phyloP scores from a whole-genome alignment of 768 basidiomycete genomes.

The Termitomyces sp. region DNA sequence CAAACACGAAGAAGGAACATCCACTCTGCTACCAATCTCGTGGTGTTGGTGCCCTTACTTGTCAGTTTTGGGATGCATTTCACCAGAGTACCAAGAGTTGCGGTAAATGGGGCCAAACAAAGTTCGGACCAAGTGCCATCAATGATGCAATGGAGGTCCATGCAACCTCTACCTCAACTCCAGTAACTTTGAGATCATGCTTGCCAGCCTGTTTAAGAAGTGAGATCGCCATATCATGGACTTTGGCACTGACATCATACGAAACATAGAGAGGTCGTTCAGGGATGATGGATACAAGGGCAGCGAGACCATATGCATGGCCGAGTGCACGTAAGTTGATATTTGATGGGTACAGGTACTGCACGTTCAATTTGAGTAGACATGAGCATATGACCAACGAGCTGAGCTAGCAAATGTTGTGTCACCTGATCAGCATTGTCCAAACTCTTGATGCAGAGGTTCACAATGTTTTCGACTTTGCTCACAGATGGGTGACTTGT shows the following conservation, averaged over 20 bases:
- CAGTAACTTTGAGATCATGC: slow-evolving; percentile 81
- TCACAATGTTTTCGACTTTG: slow-evolving; percentile 78
- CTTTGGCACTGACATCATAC: slow-evolving; percentile 87
- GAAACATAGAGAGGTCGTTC: slow-evolving; percentile 91
- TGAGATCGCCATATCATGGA: slow-evolving; percentile 89
- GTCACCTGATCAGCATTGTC: slow-evolving; percentile 85
- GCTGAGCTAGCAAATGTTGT: slow-evolving; percentile 72
- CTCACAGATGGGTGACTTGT: slow-evolving; percentile 53
- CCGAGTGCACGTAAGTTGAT: slow-evolving; percentile 74
- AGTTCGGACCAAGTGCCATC: slow-evolving; percentile 91
- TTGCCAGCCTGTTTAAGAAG: slow-evolving; percentile 90
- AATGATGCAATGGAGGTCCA: slow-evolving; percentile 91
- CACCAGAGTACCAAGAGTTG: slow-evolving; percentile 95
- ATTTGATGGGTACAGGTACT: slow-evolving; percentile 53
- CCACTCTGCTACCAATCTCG: slow-evolving; percentile 80
- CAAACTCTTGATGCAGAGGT: slow-evolving; percentile 65
- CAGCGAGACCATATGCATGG: slow-evolving; percentile 87
- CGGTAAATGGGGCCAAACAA: slow-evolving; percentile 92
- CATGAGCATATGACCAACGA: slow-evolving; percentile 82
- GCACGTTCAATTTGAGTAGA: slow-evolving; percentile 73
- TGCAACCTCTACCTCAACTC: slow-evolving; percentile 86
- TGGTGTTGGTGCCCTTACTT: slow-evolving; percentile 72
- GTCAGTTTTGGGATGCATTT: slow-evolving; percentile 95
- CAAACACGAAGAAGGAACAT: slow-evolving; percentile 85
- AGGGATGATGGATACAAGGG: slow-evolving; percentile 82